Base-by-base conservation (phyloP, 1,284 basidiomycete genomes). In the Pseudozyma sp. region DNA sequence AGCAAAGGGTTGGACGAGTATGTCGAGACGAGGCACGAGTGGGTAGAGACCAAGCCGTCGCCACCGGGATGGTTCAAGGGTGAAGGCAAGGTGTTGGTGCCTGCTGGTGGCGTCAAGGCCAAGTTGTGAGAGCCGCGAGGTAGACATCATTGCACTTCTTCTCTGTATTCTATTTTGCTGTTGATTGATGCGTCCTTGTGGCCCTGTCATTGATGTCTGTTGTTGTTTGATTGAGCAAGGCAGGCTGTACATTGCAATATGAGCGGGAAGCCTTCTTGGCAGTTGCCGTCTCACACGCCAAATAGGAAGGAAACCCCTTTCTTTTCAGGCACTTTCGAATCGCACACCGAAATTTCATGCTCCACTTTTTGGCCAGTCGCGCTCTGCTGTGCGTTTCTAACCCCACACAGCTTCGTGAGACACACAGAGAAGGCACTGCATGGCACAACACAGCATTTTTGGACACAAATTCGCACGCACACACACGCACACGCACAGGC, bases 1-100 rank as follows among this genome's bases (percentile, higher is more conserved):
- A 67, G 62, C 47, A 75, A 82, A 49, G 83, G 83, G 10, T 59
- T 84, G 56, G 78, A 82, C 57, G 81, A 83, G 71, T 82, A 84
- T 58, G 56, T 82, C 46, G 81, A 83, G 67, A 75, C 72, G 7
- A 77, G 81, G n/a, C 81, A 83, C 55, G 57, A 82, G 40, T 84
- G 78, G 75, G 63, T 63, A 42, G 81, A 84, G 68, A 80, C 77
- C 14, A 57, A 72, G 30, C 83, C 81, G 0, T 60, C 60, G 9
- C 66, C 63, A 44, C 66, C 71, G 35, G 77, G 62, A 7, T 84
- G 83, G 83, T 84, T 84, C 70, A 82, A 81, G 51, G 75, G 73
- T 8, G 30, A 72, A 19, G 69, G 56, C 16, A 31, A 49, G n/a
- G 7, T 17, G 33, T 50, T 72, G 7, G 31, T 57, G 47, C 60